Conservation (phyloP, 2,329 filamentous ascomycete genomes). For the Aureobasidium musti region DNA sequence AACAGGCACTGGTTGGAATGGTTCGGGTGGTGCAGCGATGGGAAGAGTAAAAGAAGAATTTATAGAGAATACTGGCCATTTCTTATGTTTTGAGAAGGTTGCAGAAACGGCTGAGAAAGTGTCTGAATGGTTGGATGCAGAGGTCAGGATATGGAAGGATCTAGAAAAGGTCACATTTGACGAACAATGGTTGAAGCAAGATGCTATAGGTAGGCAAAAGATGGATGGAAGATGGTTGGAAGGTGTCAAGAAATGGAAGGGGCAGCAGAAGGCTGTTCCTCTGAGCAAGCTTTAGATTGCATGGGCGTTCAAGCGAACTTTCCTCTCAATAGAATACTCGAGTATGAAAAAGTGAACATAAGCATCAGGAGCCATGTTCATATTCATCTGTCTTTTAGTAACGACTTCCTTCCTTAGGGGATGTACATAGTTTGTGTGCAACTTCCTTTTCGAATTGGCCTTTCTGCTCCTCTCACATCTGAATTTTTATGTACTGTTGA, state of each 20-base stretch:
- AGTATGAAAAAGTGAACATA: background rate
- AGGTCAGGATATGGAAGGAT: constrained; percentile 41
- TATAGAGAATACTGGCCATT: constrained; percentile 68
- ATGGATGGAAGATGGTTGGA: constrained; percentile 25
- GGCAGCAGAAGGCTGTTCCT: background rate
- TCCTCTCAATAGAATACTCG: background rate
- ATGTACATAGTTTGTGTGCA: background rate
- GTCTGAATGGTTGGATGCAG: constrained; percentile 42
- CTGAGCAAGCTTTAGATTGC: constrained; percentile 15
- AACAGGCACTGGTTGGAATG: constrained; percentile 67
- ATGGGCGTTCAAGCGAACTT: background rate
- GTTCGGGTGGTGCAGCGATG: constrained; percentile 64
- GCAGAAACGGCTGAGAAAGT: constrained; percentile 60
- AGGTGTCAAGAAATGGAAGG: constrained; percentile 24
- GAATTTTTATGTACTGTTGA: background rate
- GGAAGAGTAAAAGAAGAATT: constrained; percentile 68
- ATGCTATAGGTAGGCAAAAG: constrained; percentile 6
- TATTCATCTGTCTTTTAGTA: background rate
- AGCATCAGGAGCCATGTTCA: background rate
- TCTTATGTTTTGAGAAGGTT: constrained; percentile 81
- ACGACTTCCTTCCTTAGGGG: background rate
- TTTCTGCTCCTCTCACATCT: background rate
- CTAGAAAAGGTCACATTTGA: constrained; percentile 33
- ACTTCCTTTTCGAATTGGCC: background rate
- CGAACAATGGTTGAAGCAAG: background rate